Conservation (phyloP, 257 asterid species). For the Primulina tabacum region DNA sequence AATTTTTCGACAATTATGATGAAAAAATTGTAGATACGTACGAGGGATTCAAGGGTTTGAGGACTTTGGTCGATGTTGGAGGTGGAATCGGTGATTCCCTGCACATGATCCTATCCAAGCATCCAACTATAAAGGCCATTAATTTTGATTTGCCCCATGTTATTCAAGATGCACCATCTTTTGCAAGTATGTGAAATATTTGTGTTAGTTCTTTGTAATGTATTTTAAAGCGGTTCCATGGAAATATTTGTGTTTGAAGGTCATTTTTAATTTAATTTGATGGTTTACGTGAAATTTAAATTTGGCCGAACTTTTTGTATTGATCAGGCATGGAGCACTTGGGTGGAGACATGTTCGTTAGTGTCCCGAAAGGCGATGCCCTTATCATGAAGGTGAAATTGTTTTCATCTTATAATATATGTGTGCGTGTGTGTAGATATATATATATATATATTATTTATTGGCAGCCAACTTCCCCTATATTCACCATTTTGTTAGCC, state of each 20-base stretch:
- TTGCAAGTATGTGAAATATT: slow-evolving; percentile 36
- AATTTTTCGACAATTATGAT: slow-evolving; percentile 14
- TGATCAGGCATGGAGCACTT: slow-evolving; percentile 60
- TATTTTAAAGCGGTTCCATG: too few relatives aligned
- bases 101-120: slow-evolving; percentile 58
- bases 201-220: too few relatives aligned
- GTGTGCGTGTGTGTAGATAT: too few relatives aligned
- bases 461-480: too few relatives aligned
- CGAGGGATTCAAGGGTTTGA: slow-evolving; percentile 61
- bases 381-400: slow-evolving; percentile 81
- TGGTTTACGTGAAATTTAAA: neutral
- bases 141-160: slow-evolving; percentile 88
- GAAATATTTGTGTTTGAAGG: too few relatives aligned
- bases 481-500: too few relatives aligned
- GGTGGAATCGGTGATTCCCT: slow-evolving; percentile 85
- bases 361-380: slow-evolving; percentile 81
- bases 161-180: slow-evolving; percentile 60
- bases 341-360: slow-evolving; percentile 92
- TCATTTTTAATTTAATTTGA: too few relatives aligned
- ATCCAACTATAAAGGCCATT: slow-evolving; percentile 65
- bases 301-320: neutral
- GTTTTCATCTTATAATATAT: too few relatives aligned
- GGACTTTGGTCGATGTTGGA: slow-evolving; percentile 79
- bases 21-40: slow-evolving; percentile 68
- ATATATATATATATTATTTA: too few relatives aligned